phyloP scores from a whole-genome alignment of 345 rosid genomes.

The Rhodomyrtus tomentosa region DNA sequence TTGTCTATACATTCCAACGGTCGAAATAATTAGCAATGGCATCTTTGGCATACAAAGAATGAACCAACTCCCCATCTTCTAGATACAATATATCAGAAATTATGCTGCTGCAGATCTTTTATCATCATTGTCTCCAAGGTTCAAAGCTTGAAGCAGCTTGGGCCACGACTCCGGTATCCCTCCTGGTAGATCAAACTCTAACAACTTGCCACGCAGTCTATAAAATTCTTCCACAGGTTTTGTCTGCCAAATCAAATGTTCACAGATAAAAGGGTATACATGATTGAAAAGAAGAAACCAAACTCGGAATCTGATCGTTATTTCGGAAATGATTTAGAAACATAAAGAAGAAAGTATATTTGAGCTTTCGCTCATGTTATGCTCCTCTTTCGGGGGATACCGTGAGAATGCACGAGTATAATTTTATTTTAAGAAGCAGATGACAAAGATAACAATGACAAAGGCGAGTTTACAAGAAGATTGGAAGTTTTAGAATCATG shows the following conservation, averaged over 20 bases:
- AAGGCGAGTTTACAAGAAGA: background rate
- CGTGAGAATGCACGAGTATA: background rate
- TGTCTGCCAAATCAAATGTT: constrained; percentile 34
- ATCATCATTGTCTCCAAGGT: constrained; percentile 49
- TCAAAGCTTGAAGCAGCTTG: constrained; percentile 75
- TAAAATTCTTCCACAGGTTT: constrained; percentile 92
- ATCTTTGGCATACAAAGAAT: constrained; percentile 45
- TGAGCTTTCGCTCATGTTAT: background rate
- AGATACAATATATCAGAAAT: constrained; percentile 2
- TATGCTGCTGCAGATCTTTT: constrained; percentile 55
- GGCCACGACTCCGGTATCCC: constrained; percentile 99
- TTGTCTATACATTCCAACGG: background rate
- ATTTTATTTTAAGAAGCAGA: background rate
- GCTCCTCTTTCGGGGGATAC: background rate
- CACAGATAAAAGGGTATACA: background rate
- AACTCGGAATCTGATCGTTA: background rate
- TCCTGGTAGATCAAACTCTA: constrained; percentile 92
- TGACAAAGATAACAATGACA: background rate
- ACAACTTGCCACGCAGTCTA: constrained; percentile 54
- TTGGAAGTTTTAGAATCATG: background rate
- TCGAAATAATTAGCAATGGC: constrained; percentile 17
- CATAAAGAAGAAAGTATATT: background rate
- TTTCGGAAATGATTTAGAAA: background rate
- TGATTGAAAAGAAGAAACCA: background rate
- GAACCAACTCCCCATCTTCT: constrained; percentile 20